Percentiles rank a stretch among this genome's conserved stretches.
phyloP scores from a whole-genome alignment of 257 asterid species.

The Gentiana dahurica region DNA sequence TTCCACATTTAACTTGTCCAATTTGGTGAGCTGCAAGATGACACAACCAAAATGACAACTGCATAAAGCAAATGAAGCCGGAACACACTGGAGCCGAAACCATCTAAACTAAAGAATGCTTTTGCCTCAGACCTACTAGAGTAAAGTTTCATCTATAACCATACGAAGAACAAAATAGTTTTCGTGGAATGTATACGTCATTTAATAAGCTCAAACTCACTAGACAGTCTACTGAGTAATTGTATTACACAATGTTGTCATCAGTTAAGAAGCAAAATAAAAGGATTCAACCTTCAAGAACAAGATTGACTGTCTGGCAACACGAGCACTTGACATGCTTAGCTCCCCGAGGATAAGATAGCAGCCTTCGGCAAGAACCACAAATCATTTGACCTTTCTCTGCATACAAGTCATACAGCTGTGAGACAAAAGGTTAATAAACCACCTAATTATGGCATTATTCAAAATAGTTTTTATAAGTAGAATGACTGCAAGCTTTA shows the following conservation, averaged over 20 bases:
- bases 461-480: too few species aligned
- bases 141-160: too few species aligned
- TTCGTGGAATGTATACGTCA: too few species aligned
- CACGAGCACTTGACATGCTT: conserved; percentile 70
- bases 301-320: conserved; percentile 77
- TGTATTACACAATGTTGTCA: conserved; percentile 2
- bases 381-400: conserved; percentile 82
- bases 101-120: too few species aligned
- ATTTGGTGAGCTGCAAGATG: conserved; percentile 59
- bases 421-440: not conserved
- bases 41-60: not conserved
- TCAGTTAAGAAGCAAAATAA: not conserved
- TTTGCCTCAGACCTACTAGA: too few species aligned
- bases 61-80: not conserved
- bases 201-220: too few species aligned
- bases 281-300: conserved; percentile 58
- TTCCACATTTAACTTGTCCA: conserved; percentile 81
- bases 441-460: not conserved
- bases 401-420: conserved; percentile 22
- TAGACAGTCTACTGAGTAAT: too few species aligned
- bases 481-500: too few species aligned
- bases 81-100: not conserved
- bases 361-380: conserved; percentile 71
- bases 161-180: too few species aligned
- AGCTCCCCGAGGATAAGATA: conserved; percentile 68